phyloP scores from a whole-genome alignment of 2,329 filamentous ascomycete species.

The Xylaria multiplex region DNA sequence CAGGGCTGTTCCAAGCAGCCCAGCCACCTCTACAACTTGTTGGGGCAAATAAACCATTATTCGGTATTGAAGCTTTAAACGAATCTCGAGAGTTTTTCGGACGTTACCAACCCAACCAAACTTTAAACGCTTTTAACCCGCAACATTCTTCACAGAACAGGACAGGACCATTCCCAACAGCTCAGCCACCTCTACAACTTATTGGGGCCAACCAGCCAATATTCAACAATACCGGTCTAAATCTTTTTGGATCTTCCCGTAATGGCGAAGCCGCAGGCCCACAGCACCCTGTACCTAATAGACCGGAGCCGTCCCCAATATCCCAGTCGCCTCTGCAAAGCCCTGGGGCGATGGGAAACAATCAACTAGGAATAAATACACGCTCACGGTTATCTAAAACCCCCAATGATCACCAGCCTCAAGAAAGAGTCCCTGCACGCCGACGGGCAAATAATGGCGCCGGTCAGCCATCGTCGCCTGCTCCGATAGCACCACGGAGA shows the following conservation, averaged over 20 bases:
- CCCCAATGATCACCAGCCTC: not conserved
- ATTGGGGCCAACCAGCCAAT: not conserved
- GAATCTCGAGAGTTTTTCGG: no score
- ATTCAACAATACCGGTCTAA: not conserved
- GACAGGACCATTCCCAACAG: not conserved
- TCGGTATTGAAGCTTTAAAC: no score
- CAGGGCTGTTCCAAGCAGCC: no score
- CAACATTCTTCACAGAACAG: not conserved
- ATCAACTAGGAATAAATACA: not conserved
- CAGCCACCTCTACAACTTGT: not conserved
- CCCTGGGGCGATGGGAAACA: not conserved
- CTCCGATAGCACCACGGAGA: not conserved
- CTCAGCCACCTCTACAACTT: not conserved
- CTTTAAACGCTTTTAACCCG: no score
- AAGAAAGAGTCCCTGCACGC: not conserved
- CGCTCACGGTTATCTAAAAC: no score
- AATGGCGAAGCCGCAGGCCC: no score
- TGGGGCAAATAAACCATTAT: no score
- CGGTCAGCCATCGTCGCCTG: slow-evolving; percentile 4
- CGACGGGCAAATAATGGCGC: not conserved
- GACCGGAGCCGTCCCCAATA: not conserved
- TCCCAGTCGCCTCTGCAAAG: not conserved
- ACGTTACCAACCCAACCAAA: no score
- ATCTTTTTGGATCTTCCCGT: not conserved
- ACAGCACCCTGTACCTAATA: not conserved